Percentiles rank a stretch among this genome's conserved stretches.
phyloP scores from a whole-genome alignment of 306 rosid genomes.

The Purshia tridentata region DNA sequence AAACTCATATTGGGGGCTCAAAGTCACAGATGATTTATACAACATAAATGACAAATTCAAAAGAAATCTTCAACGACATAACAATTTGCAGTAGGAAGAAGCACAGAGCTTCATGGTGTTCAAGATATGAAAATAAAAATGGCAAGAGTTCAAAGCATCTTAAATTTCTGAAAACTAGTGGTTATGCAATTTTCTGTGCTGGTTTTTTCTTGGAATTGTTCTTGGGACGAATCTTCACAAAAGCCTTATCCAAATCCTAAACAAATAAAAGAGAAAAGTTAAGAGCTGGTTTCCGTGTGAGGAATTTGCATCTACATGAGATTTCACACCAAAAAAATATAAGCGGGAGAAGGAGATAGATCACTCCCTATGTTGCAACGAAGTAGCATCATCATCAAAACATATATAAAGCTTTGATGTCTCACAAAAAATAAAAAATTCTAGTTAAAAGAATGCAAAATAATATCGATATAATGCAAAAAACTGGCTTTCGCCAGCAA shows the following conservation, averaged over 20 bases:
- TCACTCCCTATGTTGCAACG: not conserved
- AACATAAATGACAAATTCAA: not conserved
- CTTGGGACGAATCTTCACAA: conserved; percentile 82
- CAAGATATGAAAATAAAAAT: not conserved
- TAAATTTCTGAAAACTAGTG: conserved; percentile 1
- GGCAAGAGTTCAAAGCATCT: not conserved
- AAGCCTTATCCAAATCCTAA: conserved; percentile 73
- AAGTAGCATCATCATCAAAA: not conserved
- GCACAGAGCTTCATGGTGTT: not conserved
- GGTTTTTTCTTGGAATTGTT: conserved; percentile 79
- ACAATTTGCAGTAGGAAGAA: not conserved
- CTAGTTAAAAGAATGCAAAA: not conserved
- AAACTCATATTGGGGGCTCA: too few species aligned
- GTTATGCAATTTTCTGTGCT: conserved; percentile 38
- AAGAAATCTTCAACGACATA: not conserved
- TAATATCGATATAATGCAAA: not conserved
- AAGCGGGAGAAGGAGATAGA: not conserved
- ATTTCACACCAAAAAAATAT: not conserved
- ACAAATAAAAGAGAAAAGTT: conserved; percentile 20
- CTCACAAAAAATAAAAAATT: not conserved
- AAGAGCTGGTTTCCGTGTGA: conserved; percentile 3
- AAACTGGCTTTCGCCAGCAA: not conserved
- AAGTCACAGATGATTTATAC: not conserved
- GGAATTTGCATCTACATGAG: not conserved
- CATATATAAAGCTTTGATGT: not conserved